These are phyloP conservation scores for Prunus kanzakura DNA, from an alignment of 306 rosid species.

Conservation along the genomic window DNA sequence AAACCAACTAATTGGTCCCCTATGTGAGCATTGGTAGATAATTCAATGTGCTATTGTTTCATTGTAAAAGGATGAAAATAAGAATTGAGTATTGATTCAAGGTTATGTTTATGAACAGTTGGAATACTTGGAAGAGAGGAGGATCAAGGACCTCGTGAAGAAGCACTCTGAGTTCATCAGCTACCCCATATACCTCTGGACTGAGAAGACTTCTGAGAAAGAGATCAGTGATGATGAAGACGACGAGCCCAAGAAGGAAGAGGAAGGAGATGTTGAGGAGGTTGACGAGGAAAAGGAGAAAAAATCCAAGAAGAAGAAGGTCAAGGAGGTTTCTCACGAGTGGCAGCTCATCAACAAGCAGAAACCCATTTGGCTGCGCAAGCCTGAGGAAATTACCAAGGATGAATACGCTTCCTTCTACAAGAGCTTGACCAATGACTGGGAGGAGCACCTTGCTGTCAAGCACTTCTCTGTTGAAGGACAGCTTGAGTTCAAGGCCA, in stretches of 20 bases:
- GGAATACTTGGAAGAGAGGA: conserved; percentile 71
- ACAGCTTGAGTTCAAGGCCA: conserved; percentile 70
- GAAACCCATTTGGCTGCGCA: conserved; percentile 73
- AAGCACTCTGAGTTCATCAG: conserved; percentile 71
- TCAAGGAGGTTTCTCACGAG: conserved; percentile 64
- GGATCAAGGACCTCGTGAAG: conserved; percentile 71
- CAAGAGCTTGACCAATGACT: conserved; percentile 70
- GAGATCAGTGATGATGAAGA: conserved; percentile 73
- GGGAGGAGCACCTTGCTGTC: conserved; percentile 74
- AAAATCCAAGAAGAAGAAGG: conserved; percentile 56
- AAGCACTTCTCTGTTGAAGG: conserved; percentile 75
- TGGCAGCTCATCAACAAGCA: conserved; percentile 76
- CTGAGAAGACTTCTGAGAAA: conserved; percentile 65
- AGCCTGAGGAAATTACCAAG: conserved; percentile 69
- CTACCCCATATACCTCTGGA: conserved; percentile 65
- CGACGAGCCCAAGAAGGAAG: conserved; percentile 62
- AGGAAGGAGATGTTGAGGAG: conserved; percentile 59
- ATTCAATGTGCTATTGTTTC: neutral
- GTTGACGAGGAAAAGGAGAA: conserved; percentile 56
- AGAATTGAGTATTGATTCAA: neutral
- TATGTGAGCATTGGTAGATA: neutral
- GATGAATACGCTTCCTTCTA: conserved; percentile 71
- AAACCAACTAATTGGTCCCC: neutral
- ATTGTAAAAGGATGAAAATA: neutral
- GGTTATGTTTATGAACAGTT: conserved; percentile 22